phyloP scores from a whole-genome alignment of 2,329 filamentous ascomycete genomes.

The Microdochium trichocladiopsis region DNA sequence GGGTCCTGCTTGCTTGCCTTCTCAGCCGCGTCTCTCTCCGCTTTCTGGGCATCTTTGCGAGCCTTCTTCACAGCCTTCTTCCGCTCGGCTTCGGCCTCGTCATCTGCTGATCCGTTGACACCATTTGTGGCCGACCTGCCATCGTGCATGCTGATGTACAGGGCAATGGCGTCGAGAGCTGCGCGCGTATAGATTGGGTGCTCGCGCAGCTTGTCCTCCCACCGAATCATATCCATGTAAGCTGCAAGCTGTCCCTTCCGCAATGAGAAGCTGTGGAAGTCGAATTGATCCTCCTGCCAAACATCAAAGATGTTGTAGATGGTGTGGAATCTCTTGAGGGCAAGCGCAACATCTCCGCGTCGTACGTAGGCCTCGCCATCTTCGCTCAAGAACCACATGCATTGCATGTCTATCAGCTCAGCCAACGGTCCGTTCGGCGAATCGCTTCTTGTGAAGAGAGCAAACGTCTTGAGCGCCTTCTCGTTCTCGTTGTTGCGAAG shows the following conservation, averaged over 20 bases:
- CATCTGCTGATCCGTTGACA: conserved; percentile 43
- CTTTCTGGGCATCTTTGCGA: conserved; percentile 67
- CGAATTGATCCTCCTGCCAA: conserved; percentile 98
- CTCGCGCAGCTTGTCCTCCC: conserved; percentile 86
- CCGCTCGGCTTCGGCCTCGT: conserved; percentile 56
- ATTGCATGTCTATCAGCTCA: conserved; percentile 97
- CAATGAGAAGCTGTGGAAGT: conserved; percentile 97
- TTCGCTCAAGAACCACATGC: conserved; percentile 93
- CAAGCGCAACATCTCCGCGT: conserved; percentile 74
- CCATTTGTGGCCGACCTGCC: conserved; percentile 61
- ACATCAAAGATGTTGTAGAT: conserved; percentile 91
- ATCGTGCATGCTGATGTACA: conserved; percentile 76
- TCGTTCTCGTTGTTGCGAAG: conserved; percentile 88
- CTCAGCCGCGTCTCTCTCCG: conserved; percentile 73
- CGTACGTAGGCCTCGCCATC: conserved; percentile 86
- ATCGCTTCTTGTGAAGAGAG: conserved; percentile 89
- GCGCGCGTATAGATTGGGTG: conserved; percentile 89
- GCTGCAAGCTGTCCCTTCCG: conserved; percentile 92
- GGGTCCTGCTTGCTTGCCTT: conserved; percentile 75
- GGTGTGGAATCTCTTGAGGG: conserved; percentile 85
- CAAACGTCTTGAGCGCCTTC: conserved; percentile 78
- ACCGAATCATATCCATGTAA: conserved; percentile 92
- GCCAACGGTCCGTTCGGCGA: conserved; percentile 79
- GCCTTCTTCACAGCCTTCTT: conserved; percentile 91
- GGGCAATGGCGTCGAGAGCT: conserved; percentile 71